Percentiles rank a stretch among this genome's conserved stretches.
Evolutionary conservation across 768 basidiomycete genomes (phyloP).

Genomic region (Boletus rubroflammeus): DNA sequence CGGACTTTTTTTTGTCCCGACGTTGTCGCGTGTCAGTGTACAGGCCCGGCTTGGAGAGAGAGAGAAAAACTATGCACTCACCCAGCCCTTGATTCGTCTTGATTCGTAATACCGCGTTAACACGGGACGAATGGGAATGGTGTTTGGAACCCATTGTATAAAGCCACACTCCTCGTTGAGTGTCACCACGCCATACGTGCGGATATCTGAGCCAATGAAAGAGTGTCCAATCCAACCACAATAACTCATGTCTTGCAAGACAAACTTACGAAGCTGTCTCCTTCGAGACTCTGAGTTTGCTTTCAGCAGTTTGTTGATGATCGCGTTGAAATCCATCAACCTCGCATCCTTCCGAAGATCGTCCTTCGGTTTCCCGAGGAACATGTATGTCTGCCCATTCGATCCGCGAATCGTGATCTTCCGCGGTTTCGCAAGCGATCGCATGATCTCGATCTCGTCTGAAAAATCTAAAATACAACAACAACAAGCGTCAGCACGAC

Average conservation of each 20-base stretch:
- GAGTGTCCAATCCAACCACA: background rate
- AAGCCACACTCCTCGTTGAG: conserved; percentile 97
- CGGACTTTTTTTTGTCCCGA: conserved; percentile 30
- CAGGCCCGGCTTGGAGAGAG: background rate
- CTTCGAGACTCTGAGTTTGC: conserved; percentile 90
- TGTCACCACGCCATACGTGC: conserved; percentile 98
- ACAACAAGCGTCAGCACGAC: background rate
- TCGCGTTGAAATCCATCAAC: conserved; percentile 96
- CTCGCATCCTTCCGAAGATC: conserved; percentile 96
- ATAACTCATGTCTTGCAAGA: background rate
- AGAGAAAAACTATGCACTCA: conserved; percentile 29
- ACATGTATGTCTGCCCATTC: conserved; percentile 82
- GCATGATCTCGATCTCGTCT: conserved; percentile 89
- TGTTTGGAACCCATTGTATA: conserved; percentile 98
- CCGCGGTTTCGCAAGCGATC: conserved; percentile 84
- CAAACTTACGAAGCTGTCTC: conserved; percentile 76
- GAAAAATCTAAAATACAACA: conserved; percentile 50
- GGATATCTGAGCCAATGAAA: conserved; percentile 53
- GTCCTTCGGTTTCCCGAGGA: conserved; percentile 95
- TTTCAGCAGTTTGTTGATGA: conserved; percentile 95
- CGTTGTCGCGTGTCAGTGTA: background rate
- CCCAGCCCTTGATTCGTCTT: conserved; percentile 45
- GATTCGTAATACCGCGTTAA: conserved; percentile 65
- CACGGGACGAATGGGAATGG: conserved; percentile 75
- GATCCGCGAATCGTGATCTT: conserved; percentile 83